Evolutionary conservation across 805 yeast genomes (phyloP), one percentile per base, ranked within the genome.

Genomic region (Candida tallmaniae): DNA sequence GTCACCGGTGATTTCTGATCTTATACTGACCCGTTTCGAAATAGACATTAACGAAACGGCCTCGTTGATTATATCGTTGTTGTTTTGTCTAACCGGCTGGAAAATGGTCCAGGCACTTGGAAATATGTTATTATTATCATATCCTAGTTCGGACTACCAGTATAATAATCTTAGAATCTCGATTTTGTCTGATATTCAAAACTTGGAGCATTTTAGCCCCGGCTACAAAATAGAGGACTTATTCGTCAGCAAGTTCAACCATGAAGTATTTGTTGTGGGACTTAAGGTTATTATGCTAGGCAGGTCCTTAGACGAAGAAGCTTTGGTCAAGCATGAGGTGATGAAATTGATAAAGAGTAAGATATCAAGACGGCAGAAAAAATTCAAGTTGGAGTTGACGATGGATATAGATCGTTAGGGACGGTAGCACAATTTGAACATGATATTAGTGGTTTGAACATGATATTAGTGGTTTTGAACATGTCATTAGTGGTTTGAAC

Each of bases 281-380:
- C 41, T 80, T 12, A 69, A 63, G 36, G 44, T 83, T 3, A 56
- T 54, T 14, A 77, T 83, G 82, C 56, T 61, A 30, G 89, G 89
- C n/a, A 83, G 80, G 1, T 74, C 83, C 4, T 76, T 75, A 41
- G 85, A 81, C 36, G 88, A 82, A 29, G 90, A 83, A 51, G 55
- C 76, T 1, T 58, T 65, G 21, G 48, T 83, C 22, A 53, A 83
- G 27, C 69, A 66, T 39, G 78, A 78, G 38, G 57, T 73, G 2
- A 54, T 59, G 27, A 60, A 70, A 22, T 54, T 74, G 6, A 58
- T 78, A 4, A 51, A 58, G 27, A 57, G 54, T 11, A 50, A 61
- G 11, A 42, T 72, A 37, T 44, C 44, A 19, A 48, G 33, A 22
- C 26, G 44, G 7, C 40, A 48, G 17, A 46, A 47, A 13, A 60